Percentiles rank a stretch among this genome's conserved stretches.
phyloP scores from a whole-genome alignment of 192 early-diverging fungal genomes.

The Coemansia sp. region DNA sequence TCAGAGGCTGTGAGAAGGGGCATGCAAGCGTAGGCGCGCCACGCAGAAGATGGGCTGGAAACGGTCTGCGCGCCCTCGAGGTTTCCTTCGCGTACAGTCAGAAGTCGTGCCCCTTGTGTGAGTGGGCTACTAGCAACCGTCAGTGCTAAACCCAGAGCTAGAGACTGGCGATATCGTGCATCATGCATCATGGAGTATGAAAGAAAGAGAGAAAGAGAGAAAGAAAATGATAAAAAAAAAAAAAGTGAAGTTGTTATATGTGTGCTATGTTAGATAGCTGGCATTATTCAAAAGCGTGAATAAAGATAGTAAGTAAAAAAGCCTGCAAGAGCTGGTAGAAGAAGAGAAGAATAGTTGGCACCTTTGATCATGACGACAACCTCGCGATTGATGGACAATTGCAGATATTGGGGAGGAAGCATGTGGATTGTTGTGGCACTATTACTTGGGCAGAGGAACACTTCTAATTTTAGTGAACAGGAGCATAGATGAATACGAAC shows the following conservation, averaged over 20 bases:
- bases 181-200: not conserved
- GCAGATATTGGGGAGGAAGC: not conserved
- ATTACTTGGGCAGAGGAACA: not conserved
- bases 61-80: constrained; percentile 35
- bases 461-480: not conserved
- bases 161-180: not conserved
- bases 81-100: constrained; percentile 35
- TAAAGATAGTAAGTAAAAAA: not conserved
- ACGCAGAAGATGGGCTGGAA: constrained; percentile 32
- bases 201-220: not conserved
- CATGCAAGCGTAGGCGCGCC: constrained; percentile 53
- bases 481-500: not conserved
- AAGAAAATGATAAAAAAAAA: not conserved
- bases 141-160: not conserved
- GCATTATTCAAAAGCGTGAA: constrained; percentile 4
- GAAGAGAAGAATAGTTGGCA: not conserved
- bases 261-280: not conserved
- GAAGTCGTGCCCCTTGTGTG: not conserved
- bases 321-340: not conserved
- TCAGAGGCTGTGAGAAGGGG: constrained; percentile 46
- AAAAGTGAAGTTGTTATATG: not conserved
- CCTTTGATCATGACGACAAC: not conserved
- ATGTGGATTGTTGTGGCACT: not conserved
- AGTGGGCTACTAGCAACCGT: not conserved
- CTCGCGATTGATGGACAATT: not conserved